A percentile compares a stretch with the other conserved stretches of the same genome.
phyloP scores from a whole-genome alignment of 139 green algal genomes.

The Chlamydomonas sp. region DNA sequence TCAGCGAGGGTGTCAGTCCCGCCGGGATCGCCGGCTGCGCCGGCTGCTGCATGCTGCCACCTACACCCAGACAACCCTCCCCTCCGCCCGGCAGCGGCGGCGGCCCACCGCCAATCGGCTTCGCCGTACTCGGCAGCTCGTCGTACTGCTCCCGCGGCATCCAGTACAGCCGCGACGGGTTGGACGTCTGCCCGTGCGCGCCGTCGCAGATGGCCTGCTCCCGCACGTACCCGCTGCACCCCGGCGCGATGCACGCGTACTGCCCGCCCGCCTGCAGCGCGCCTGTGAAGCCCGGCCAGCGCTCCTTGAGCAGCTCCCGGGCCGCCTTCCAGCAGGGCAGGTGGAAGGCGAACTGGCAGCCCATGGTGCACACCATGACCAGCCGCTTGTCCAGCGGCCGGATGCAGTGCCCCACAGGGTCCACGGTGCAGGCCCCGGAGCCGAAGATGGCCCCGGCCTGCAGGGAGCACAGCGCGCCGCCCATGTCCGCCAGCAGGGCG shows the following conservation, averaged over 20 bases:
- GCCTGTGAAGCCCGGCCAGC: slow-evolving; percentile 19
- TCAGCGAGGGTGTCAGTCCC: background rate
- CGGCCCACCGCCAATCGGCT: slow-evolving; percentile 24
- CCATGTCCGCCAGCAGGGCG: slow-evolving; percentile 37
- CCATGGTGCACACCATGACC: slow-evolving; percentile 32
- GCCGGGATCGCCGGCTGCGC: background rate
- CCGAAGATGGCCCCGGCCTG: slow-evolving; percentile 20
- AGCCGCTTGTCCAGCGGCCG: slow-evolving; percentile 33
- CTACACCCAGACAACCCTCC: background rate
- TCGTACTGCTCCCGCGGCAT: slow-evolving; percentile 25
- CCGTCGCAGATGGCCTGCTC: slow-evolving; percentile 32
- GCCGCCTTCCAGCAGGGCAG: slow-evolving; percentile 33
- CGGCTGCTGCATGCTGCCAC: background rate
- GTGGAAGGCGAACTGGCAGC: slow-evolving; percentile 29
- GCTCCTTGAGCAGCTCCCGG: slow-evolving; percentile 17
- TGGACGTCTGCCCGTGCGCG: background rate
- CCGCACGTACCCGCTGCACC: slow-evolving; percentile 26
- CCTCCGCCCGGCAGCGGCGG: slow-evolving; percentile 1
- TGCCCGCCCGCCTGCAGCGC: background rate
- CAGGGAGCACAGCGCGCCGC: slow-evolving; percentile 32
- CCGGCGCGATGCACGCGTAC: slow-evolving; percentile 25
- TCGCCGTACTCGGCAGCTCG: slow-evolving; percentile 7
- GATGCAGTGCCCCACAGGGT: slow-evolving; percentile 35
- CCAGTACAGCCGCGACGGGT: slow-evolving; percentile 13
- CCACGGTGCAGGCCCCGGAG: slow-evolving; percentile 2